Percentiles rank a stretch among this genome's conserved stretches.
Conservation (phyloP, 2,329 filamentous ascomycete genomes). For the Akanthomyces lecanii region DNA sequence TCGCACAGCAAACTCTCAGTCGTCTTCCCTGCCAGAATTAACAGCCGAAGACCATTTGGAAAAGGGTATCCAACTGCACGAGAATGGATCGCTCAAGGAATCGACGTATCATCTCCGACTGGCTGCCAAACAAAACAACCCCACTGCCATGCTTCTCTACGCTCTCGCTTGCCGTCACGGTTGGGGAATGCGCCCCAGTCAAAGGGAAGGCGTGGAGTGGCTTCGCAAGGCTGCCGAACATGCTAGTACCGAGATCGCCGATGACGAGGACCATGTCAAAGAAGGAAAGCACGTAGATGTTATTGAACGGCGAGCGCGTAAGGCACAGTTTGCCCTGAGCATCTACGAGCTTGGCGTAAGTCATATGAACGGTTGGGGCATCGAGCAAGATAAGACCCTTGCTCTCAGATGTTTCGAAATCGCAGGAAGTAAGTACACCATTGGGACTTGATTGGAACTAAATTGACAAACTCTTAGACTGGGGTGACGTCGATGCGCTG, state of each 20-base stretch:
- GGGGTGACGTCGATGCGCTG: conserved; percentile 93
- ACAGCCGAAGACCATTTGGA: conserved; percentile 83
- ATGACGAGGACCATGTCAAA: conserved; percentile 66
- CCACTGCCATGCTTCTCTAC: conserved; percentile 94
- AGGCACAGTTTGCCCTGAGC: conserved; percentile 89
- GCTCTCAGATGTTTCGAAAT: conserved; percentile 95
- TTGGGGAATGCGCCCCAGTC: conserved; percentile 95
- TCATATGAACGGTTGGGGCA: conserved; percentile 98
- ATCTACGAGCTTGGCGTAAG: conserved; percentile 96
- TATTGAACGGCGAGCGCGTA: conserved; percentile 72
- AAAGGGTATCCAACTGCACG: conserved; percentile 86
- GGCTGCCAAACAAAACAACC: conserved; percentile 78
- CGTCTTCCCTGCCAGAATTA: conserved; percentile 62
- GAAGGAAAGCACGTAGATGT: conserved; percentile 61
- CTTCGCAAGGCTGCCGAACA: conserved; percentile 84
- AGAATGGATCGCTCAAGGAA: conserved; percentile 81
- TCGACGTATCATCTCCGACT: conserved; percentile 94
- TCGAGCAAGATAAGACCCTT: conserved; percentile 83
- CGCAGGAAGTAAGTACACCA: conserved; percentile 65
- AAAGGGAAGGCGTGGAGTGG: conserved; percentile 86
- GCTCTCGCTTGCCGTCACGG: conserved; percentile 92
- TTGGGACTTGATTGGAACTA: neutral
- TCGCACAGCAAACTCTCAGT: conserved; percentile 40
- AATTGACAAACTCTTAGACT: conserved; percentile 48
- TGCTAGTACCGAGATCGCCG: conserved; percentile 75